Percentiles rank a stretch among this genome's conserved stretches.
Evolutionary conservation across 176 grass and related monocot species (phyloP).

Genomic region (Tillandsia fasciculata): DNA sequence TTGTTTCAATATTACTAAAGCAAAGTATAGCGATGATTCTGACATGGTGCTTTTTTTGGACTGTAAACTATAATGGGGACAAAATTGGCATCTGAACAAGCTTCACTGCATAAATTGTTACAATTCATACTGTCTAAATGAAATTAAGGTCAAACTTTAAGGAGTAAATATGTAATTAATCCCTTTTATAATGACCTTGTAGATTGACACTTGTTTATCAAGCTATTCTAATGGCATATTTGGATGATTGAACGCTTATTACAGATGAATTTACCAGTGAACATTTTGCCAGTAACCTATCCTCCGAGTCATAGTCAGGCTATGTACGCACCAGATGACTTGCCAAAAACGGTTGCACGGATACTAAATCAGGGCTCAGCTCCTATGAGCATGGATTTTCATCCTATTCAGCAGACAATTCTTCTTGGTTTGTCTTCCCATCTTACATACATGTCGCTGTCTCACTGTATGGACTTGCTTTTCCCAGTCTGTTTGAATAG

Average conservation of each 20-base stretch:
- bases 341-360: constrained; percentile 20
- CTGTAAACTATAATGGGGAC: too few species aligned
- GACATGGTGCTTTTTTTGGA: too few species aligned
- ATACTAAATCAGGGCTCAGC: constrained; percentile 20
- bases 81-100: too few species aligned
- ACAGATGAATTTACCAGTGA: constrained; percentile 17
- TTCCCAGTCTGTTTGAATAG: neutral
- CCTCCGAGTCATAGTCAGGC: constrained; percentile 19
- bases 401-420: constrained; percentile 18
- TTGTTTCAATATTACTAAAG: too few species aligned
- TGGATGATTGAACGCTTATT: neutral
- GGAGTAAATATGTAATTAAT: neutral
- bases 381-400: constrained; percentile 26
- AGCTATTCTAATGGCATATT: neutral
- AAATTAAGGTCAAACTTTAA: constrained; percentile 2
- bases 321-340: constrained; percentile 11
- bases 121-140: neutral
- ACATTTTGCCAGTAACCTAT: constrained; percentile 20
- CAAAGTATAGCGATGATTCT: too few species aligned
- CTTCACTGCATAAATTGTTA: too few species aligned
- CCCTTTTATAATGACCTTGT: neutral
- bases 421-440: constrained; percentile 22
- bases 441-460: neutral
- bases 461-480: neutral
- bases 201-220: neutral